Percentiles rank a stretch among this genome's conserved stretches.
These are phyloP conservation scores for Miamiensis avidus DNA, from an alignment of 169 alveolate species.

Conservation along the genomic window DNA sequence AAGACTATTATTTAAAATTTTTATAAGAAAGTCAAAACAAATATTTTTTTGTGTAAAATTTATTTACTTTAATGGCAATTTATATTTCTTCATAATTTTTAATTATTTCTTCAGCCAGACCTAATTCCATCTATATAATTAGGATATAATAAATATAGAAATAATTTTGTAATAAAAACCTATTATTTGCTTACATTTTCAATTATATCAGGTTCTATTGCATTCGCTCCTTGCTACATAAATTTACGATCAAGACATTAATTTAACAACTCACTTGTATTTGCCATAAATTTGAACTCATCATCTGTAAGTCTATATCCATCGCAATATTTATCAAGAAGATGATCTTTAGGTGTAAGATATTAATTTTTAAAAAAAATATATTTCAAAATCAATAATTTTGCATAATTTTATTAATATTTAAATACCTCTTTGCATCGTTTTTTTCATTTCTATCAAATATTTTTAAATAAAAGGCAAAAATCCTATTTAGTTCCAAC, in stretches of 20 bases:
- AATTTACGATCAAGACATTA: conserved; percentile 15
- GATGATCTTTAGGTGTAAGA: not conserved
- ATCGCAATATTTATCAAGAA: conserved; percentile 3
- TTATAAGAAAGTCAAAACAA: too few relatives aligned
- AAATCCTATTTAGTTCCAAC: not conserved
- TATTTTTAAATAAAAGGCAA: not conserved
- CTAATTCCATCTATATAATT: not conserved
- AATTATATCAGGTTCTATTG: conserved; percentile 3
- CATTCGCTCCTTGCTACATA: conserved; percentile 9
- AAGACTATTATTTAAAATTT: not conserved
- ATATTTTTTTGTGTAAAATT: too few relatives aligned
- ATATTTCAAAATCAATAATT: too few relatives aligned
- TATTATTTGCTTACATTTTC: conserved; percentile 1
- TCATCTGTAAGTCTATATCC: conserved; percentile 13
- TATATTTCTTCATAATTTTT: not conserved
- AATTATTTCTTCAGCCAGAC: not conserved
- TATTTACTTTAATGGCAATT: not conserved
- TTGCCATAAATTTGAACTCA: conserved; percentile 21
- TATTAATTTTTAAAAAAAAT: too few relatives aligned
- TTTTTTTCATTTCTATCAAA: not conserved
- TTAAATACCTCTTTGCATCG: not conserved
- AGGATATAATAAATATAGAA: not conserved
- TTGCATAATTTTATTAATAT: too few relatives aligned
- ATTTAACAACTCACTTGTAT: conserved; percentile 23
- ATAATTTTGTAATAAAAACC: too few relatives aligned